These are phyloP conservation scores for Apiotrichum montevideense DNA, from an alignment of 1,284 basidiomycete genomes.

Conservation along the genomic window DNA sequence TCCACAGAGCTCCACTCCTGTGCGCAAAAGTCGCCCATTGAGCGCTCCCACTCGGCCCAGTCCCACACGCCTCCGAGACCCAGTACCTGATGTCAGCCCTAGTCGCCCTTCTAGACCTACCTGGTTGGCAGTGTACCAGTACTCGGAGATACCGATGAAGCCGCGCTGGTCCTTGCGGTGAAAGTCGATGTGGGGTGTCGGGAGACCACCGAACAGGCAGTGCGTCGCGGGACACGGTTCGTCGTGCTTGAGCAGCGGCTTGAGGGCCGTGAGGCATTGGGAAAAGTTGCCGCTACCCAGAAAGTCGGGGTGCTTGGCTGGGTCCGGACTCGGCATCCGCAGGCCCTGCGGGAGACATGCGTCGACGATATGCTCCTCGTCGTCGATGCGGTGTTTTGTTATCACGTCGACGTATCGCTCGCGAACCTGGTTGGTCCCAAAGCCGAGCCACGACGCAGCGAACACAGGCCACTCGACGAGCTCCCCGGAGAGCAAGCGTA, in stretches of 20 bases:
- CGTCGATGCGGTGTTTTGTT: slow-evolving; percentile 44
- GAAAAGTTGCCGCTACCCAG: slow-evolving; percentile 89
- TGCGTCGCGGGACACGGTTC: slow-evolving; percentile 75
- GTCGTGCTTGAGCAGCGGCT: slow-evolving; percentile 77
- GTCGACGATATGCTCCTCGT: slow-evolving; percentile 54
- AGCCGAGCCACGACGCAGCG: slow-evolving; percentile 97
- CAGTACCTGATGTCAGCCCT: slow-evolving; percentile 62
- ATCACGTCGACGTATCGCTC: slow-evolving; percentile 77
- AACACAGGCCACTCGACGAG: slow-evolving; percentile 89
- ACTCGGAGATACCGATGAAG: slow-evolving; percentile 97
- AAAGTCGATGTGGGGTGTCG: slow-evolving; percentile 80
- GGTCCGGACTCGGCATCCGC: slow-evolving; percentile 49
- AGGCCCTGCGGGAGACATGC: slow-evolving; percentile 85
- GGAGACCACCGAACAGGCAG: slow-evolving; percentile 95
- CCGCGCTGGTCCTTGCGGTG: slow-evolving; percentile 61
- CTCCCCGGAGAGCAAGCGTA: slow-evolving; percentile 76
- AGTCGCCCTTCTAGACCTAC: not conserved
- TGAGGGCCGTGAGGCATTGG: slow-evolving; percentile 67
- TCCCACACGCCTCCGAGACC: slow-evolving; percentile 92
- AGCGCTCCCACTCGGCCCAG: slow-evolving; percentile 89
- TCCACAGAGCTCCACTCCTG: slow-evolving; percentile 74
- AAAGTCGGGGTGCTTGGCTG: slow-evolving; percentile 57
- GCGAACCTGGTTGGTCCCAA: slow-evolving; percentile 92
- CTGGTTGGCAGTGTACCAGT: slow-evolving; percentile 93
- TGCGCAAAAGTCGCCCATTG: slow-evolving; percentile 78